Conservation (phyloP, 176 grass and related monocot genomes). For the Bolboschoenus planiculmis region DNA sequence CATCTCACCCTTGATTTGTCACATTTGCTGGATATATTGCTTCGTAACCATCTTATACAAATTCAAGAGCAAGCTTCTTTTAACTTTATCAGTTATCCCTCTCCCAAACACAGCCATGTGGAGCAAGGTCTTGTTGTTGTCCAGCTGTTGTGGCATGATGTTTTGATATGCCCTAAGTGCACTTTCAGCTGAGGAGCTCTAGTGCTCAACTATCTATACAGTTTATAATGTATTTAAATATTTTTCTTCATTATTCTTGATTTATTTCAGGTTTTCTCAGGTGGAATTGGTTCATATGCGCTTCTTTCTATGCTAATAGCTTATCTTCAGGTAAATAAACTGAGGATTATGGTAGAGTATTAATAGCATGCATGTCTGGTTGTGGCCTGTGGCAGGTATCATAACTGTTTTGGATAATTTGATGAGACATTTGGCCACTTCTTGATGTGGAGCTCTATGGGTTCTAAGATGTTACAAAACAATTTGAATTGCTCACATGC, state of each 20-base stretch:
- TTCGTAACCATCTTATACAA: background rate
- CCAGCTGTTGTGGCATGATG: background rate
- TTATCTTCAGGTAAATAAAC: conserved; percentile 60
- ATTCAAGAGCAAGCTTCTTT: background rate
- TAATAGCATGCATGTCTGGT: background rate
- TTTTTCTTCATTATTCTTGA: conserved; percentile 17
- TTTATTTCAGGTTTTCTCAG: conserved; percentile 68
- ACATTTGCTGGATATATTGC: background rate
- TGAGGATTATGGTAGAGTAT: background rate
- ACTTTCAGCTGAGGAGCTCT: background rate
- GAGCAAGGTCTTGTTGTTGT: background rate
- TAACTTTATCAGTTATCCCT: too few relatives aligned
- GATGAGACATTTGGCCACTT: too few relatives aligned
- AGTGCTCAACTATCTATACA: background rate
- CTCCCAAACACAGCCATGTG: too few relatives aligned
- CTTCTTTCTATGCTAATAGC: conserved; percentile 95
- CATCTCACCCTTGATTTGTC: background rate
- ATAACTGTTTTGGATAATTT: background rate
- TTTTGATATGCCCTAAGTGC: background rate
- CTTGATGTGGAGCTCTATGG: background rate
- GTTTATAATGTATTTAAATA: background rate
- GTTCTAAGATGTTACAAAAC: background rate
- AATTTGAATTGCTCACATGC: background rate
- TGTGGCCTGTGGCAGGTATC: background rate
- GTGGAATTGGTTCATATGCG: conserved; percentile 97